Evolutionary conservation across 202 grass and related monocot species (phyloP), one percentile per base, ranked within the genome.

Genomic region (Brachypodium distachyon): DNA sequence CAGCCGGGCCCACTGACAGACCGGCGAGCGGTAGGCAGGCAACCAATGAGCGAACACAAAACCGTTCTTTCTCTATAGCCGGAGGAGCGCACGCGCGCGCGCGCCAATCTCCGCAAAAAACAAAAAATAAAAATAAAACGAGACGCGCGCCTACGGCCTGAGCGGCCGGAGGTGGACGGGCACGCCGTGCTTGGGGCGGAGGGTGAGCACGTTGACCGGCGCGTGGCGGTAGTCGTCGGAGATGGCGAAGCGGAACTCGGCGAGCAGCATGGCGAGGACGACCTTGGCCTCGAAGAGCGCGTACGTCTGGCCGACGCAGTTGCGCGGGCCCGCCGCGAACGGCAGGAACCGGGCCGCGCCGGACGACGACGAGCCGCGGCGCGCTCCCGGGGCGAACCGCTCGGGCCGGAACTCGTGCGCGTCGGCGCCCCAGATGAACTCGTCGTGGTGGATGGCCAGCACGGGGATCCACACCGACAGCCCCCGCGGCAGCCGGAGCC

Each of bases 381-480:
- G 77, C 56, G 28, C 28, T 9, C 2, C 56, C 81, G 7, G 85
- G 0, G 86, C 74, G 48, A 97, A 97, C 40, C 95, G 77, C 70
- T 97, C 89, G 0, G 91, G 95, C 6, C 67, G 80, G 84, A 97
- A 97, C 65, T 94, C 79, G 12, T 97, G 78, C 56, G 78, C 89
- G 68, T 97, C 85, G 28, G 86, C 31, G 13, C 95, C 95, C 95
- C 89, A 97, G 36, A 94, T 82, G 26, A 82, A 70, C 69, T 84
- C 63, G 46, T 97, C 95, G 28, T 94, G 95, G 88, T 97, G 95
- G 58, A 97, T 97, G 9, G 95, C 95, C 2, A 97, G 86, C 70
- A 92, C 95, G 12, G 95, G 95, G 56, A 97, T 97, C 95, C 91
- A 97, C 66, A 97, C 73, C 3, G 95, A 97, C 9, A 97, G 28